These are phyloP conservation scores for Russula griseocarnosa DNA, from an alignment of 768 basidiomycete genomes.

Conservation along the genomic window DNA sequence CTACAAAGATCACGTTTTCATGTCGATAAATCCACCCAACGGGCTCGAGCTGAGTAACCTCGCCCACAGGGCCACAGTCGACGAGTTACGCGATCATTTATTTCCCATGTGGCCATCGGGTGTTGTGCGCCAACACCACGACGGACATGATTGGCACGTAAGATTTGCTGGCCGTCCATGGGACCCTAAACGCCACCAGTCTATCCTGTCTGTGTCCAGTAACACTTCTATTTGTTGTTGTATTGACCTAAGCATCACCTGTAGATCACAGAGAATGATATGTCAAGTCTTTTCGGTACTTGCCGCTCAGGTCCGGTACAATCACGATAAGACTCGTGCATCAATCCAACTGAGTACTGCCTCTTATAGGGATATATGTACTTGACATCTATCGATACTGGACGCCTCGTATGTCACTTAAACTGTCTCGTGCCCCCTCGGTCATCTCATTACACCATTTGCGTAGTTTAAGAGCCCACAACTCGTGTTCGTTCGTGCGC, in stretches of 20 bases:
- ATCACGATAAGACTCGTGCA: conserved; percentile 24
- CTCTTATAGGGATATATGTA: conserved; percentile 60
- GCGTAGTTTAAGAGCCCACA: conserved; percentile 47
- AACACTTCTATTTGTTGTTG: conserved; percentile 15
- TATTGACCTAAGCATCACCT: not conserved
- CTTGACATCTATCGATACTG: conserved; percentile 50
- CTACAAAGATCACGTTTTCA: conserved; percentile 61
- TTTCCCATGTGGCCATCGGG: conserved; percentile 66
- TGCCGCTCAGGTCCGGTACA: conserved; percentile 48
- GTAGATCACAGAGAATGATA: conserved; percentile 61
- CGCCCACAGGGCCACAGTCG: conserved; percentile 49
- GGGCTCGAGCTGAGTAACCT: conserved; percentile 51
- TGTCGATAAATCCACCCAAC: conserved; percentile 62
- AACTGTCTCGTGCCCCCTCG: conserved; percentile 5
- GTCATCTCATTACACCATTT: conserved; percentile 19
- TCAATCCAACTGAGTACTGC: conserved; percentile 8
- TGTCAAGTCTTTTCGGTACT: conserved; percentile 59
- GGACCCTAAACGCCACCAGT: conserved; percentile 53
- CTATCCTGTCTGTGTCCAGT: conserved; percentile 43
- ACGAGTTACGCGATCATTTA: conserved; percentile 54
- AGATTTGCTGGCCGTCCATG: conserved; percentile 68
- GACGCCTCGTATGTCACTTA: conserved; percentile 44
- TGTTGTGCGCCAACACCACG: conserved; percentile 44
- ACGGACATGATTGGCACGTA: conserved; percentile 53
- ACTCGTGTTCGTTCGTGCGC: conserved; percentile 59